Evolutionary conservation across 1,284 basidiomycete genomes (phyloP).

Genomic region (Cryptococcus sp.): DNA sequence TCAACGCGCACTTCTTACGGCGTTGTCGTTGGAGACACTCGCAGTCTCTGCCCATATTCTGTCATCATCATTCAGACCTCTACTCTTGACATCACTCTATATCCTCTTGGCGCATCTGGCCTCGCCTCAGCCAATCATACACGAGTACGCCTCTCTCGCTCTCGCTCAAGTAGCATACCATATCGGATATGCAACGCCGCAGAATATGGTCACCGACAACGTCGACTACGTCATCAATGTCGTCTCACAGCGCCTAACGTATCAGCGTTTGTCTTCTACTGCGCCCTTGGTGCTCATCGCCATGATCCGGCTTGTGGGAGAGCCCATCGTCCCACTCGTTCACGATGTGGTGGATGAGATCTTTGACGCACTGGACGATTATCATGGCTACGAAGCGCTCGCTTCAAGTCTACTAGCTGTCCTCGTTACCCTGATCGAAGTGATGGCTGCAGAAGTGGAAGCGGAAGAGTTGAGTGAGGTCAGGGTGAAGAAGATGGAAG

Average conservation of each 20-base stretch:
- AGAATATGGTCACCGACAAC: constrained; percentile 82
- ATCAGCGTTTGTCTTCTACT: constrained; percentile 66
- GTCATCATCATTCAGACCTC: constrained; percentile 57
- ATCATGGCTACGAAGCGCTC: constrained; percentile 74
- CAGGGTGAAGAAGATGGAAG: constrained; percentile 27
- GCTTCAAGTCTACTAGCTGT: constrained; percentile 59
- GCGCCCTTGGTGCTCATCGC: constrained; percentile 68
- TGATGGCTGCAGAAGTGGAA: constrained; percentile 68
- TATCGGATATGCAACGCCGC: constrained; percentile 77
- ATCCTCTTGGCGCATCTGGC: constrained; percentile 79
- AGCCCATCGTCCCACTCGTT: constrained; percentile 78
- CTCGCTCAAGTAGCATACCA: constrained; percentile 68
- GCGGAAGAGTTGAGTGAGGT: constrained; percentile 44
- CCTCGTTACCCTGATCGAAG: constrained; percentile 82
- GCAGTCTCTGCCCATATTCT: constrained; percentile 66
- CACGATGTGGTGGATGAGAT: constrained; percentile 92
- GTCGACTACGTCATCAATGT: constrained; percentile 92
- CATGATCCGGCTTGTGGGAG: constrained; percentile 79
- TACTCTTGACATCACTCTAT: constrained; percentile 79
- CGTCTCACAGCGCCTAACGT: constrained; percentile 74
- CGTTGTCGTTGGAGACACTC: constrained; percentile 70
- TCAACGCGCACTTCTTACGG: constrained; percentile 59
- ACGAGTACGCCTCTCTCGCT: constrained; percentile 68
- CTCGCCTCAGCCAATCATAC: constrained; percentile 66
- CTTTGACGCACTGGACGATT: constrained; percentile 89